Percentiles rank a stretch among this genome's conserved stretches.
phyloP scores from a whole-genome alignment of 129 eudicot genomes.

The Glebionis coronaria region DNA sequence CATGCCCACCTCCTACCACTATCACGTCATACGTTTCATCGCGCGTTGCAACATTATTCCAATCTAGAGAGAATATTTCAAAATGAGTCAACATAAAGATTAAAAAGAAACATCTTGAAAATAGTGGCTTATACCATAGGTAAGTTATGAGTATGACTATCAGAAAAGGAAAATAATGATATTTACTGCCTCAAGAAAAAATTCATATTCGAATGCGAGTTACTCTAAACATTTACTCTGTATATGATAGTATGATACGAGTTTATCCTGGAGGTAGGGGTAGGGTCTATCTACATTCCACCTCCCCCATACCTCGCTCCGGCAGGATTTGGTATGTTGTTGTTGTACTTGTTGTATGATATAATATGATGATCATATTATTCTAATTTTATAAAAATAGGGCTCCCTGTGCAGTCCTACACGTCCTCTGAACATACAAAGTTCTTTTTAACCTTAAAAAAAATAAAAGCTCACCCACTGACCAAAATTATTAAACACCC shows the following conservation, averaged over 20 bases:
- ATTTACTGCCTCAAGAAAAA: background rate
- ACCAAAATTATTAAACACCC: too few species aligned
- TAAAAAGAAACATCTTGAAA: constrained; percentile 19
- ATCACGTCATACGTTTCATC: constrained; percentile 87
- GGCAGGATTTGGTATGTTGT: too few species aligned
- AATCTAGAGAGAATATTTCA: constrained; percentile 20
- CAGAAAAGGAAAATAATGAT: background rate
- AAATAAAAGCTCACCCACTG: too few species aligned
- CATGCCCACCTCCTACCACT: constrained; percentile 99
- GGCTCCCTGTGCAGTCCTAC: too few species aligned
- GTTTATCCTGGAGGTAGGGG: too few species aligned
- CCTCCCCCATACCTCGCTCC: too few species aligned
- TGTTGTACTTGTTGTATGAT: too few species aligned
- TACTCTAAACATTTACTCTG: background rate
- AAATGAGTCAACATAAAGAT: constrained; percentile 15
- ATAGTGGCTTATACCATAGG: background rate
- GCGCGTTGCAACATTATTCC: constrained; percentile 34
- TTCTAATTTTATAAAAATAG: too few species aligned
- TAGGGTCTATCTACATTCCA: too few species aligned
- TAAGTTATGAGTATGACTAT: constrained; percentile 8
- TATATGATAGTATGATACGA: background rate
- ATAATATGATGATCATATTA: too few species aligned
- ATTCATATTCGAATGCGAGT: background rate
- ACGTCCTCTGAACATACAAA: too few species aligned
- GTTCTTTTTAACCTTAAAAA: too few species aligned